Evolutionary conservation across 1,139 yeast species (phyloP).

Genomic region (Suhomyces maxii): DNA sequence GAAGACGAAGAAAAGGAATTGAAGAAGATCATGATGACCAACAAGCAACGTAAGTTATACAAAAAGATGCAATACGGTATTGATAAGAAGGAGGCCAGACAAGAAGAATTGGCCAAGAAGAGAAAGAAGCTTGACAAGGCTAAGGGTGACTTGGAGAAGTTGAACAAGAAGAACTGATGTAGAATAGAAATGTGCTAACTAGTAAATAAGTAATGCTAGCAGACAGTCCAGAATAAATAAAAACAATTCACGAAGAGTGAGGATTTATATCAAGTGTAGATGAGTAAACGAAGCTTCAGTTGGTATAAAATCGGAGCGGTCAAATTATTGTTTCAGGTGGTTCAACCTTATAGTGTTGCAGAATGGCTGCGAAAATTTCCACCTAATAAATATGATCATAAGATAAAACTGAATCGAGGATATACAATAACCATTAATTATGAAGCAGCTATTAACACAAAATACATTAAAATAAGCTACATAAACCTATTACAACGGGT

Average conservation of each 20-base stretch:
- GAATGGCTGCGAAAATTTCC: no score
- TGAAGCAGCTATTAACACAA: no score
- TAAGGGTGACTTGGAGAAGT: constrained; percentile 53
- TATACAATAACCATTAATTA: no score
- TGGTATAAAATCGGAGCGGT: no score
- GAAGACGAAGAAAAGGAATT: constrained; percentile 84
- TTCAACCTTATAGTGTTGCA: no score
- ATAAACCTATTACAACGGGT: constrained; percentile 22
- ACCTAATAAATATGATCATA: no score
- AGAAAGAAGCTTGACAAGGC: constrained; percentile 73
- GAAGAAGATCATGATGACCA: constrained; percentile 95
- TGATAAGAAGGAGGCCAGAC: constrained; percentile 79
- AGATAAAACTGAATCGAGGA: no score
- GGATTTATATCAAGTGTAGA: no score
- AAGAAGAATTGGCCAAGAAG: constrained; percentile 73
- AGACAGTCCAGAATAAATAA: background rate
- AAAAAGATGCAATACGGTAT: constrained; percentile 94
- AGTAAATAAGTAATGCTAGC: background rate
- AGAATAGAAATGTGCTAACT: background rate
- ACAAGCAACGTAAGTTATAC: constrained; percentile 91
- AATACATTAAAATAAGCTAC: no score
- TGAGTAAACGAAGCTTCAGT: no score
- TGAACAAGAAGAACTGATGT: constrained; percentile 23
- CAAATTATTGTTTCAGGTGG: no score
- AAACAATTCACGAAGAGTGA: no score